Percentiles rank a stretch among this genome's conserved stretches.
Evolutionary conservation across 2,329 filamentous ascomycete species (phyloP).

Genomic region (Sarocladiaceae sp.): DNA sequence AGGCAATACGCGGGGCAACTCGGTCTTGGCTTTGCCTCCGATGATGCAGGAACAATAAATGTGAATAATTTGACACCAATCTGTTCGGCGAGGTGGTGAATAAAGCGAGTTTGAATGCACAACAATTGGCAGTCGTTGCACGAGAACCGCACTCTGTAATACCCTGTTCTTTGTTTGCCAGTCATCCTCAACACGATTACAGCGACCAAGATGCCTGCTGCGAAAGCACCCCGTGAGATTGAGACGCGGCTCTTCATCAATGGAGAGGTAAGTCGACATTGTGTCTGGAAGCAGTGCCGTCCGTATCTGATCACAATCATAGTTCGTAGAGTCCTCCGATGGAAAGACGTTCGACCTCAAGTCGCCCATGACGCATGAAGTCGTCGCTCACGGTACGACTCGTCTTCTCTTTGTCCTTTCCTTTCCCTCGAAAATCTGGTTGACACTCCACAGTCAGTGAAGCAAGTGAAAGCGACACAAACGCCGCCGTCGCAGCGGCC

Average conservation of each 20-base stretch:
- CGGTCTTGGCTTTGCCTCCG: too few species aligned
- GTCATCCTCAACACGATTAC: background rate
- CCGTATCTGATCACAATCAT: too few species aligned
- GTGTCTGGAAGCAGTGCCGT: too few species aligned
- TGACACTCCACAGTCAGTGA: constrained; percentile 22
- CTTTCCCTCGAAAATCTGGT: background rate
- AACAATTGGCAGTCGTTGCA: too few species aligned
- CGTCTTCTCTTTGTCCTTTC: constrained; percentile 10
- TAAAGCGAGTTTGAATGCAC: too few species aligned
- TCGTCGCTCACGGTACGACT: constrained; percentile 5
- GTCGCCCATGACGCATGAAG: constrained; percentile 10
- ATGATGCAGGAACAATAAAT: background rate
- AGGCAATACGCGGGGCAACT: too few species aligned
- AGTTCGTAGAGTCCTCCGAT: constrained; percentile 32
- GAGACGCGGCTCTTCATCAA: constrained; percentile 45
- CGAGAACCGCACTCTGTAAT: too few species aligned
- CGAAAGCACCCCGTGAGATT: background rate
- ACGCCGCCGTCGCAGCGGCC: constrained; percentile 43
- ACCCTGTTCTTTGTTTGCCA: too few species aligned
- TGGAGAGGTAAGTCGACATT: constrained; percentile 31
- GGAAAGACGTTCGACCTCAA: constrained; percentile 37
- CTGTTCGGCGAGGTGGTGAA: too few species aligned
- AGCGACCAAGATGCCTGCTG: background rate
- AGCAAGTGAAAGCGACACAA: constrained; percentile 42
- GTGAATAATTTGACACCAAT: too few species aligned